A percentile compares a stretch with the other conserved stretches of the same genome.
phyloP scores from a whole-genome alignment of 2,329 filamentous ascomycete genomes.

The Fusarium tupiense region DNA sequence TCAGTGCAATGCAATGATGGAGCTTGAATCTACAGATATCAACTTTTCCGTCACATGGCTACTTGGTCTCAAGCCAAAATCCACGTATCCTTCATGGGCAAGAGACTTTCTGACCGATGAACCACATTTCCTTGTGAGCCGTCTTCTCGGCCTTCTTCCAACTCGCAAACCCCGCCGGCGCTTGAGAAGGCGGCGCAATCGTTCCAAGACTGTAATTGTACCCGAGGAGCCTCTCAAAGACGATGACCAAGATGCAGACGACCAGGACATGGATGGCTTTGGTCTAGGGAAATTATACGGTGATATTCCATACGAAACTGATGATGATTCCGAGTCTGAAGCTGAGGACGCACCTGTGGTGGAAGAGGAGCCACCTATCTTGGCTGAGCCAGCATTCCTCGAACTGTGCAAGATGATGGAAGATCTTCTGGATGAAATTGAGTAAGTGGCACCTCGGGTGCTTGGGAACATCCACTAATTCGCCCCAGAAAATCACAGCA shows the following conservation, averaged over 20 bases:
- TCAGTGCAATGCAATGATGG: constrained; percentile 37
- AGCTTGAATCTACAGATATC: constrained; percentile 41
- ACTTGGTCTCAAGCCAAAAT: constrained; percentile 41
- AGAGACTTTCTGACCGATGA: constrained; percentile 41
- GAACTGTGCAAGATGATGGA: constrained; percentile 43
- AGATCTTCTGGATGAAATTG: constrained; percentile 44
- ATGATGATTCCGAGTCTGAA: constrained; percentile 37
- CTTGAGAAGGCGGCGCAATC: constrained; percentile 35
- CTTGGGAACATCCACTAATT: constrained; percentile 4
- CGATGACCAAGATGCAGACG: constrained; percentile 14
- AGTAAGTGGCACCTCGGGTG: constrained; percentile 32
- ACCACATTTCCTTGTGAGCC: constrained; percentile 44
- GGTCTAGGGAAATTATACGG: constrained; percentile 39
- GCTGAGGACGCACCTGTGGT: constrained; percentile 21
- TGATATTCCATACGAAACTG: constrained; percentile 34
- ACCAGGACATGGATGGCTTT: constrained; percentile 29
- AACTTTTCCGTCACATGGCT: constrained; percentile 46
- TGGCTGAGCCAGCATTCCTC: constrained; percentile 42
- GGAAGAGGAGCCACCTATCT: constrained; percentile 36
- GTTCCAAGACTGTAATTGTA: constrained; percentile 23
- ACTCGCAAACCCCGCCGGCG: constrained; percentile 31
- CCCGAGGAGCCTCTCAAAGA: constrained; percentile 12
- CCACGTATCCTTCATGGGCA: constrained; percentile 40
- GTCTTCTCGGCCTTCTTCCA: constrained; percentile 42
- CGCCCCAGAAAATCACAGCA: constrained; percentile 23